Conservation (phyloP, 106 monocot species). For the Iris macrosiphon region DNA sequence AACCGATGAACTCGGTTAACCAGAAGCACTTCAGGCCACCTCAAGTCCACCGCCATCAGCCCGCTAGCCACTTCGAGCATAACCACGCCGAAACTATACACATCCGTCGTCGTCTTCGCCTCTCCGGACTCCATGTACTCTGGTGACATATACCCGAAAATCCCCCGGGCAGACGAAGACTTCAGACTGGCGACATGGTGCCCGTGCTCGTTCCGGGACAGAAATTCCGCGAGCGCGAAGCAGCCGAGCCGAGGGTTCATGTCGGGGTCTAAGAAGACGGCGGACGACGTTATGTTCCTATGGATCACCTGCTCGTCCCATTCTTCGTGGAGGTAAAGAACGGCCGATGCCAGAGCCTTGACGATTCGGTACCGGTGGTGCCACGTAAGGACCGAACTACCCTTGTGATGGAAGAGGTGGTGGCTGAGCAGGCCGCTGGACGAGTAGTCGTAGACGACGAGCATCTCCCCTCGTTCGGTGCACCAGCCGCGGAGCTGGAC, state of each 20-base stretch:
- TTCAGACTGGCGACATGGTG: constrained; percentile 4
- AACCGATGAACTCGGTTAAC: constrained; percentile 20
- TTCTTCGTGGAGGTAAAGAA: constrained; percentile 90
- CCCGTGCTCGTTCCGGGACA: constrained; percentile 50
- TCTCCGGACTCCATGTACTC: constrained; percentile 80
- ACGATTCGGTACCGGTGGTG: constrained; percentile 57
- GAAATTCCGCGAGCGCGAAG: constrained; percentile 87
- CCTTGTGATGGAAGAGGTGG: constrained; percentile 47
- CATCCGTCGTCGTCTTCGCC: constrained; percentile 64
- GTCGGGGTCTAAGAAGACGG: constrained; percentile 68
- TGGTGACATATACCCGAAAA: constrained; percentile 92
- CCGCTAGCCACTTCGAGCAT: constrained; percentile 73
- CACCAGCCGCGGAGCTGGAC: constrained; percentile 97
- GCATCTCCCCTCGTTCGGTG: constrained; percentile 89
- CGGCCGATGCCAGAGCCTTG: constrained; percentile 63
- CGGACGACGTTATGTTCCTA: constrained; percentile 80
- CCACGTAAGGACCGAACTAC: constrained; percentile 38
- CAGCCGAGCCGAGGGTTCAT: constrained; percentile 62
- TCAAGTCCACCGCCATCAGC: constrained; percentile 61
- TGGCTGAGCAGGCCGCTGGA: constrained; percentile 37
- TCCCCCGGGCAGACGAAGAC: constrained; percentile 48
- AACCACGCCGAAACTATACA: constrained; percentile 91
- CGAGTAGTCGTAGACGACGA: constrained; percentile 87
- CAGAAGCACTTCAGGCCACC: constrained; percentile 47
- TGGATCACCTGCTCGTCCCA: constrained; percentile 98